Conservation (phyloP, 495 filamentous ascomycete genomes). For the Cryomyces minteri region DNA sequence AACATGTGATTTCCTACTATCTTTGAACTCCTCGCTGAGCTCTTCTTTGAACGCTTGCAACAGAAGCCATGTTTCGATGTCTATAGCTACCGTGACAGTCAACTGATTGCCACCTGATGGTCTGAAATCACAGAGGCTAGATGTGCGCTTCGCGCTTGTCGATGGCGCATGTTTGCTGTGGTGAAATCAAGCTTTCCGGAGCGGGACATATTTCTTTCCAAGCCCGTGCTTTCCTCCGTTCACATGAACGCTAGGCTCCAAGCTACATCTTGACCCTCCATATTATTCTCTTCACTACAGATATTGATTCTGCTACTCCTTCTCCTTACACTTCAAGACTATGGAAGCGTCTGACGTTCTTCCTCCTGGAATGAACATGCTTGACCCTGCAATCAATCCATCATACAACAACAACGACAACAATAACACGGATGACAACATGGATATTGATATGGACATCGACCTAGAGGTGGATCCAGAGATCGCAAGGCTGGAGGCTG, state of each 20-base stretch:
- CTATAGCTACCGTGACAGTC: no score
- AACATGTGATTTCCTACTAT: background rate
- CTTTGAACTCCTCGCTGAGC: background rate
- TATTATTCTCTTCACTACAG: background rate
- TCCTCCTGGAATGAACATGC: background rate
- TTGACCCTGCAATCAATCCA: background rate
- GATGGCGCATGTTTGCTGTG: background rate
- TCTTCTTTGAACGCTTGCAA: background rate
- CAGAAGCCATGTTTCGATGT: no score
- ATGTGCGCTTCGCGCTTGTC: background rate
- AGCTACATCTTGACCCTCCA: no score
- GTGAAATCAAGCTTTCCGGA: background rate
- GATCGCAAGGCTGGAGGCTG: constrained; percentile 14
- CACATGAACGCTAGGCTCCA: background rate
- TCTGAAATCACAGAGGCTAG: no score
- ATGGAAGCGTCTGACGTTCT: background rate
- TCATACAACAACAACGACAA: background rate
- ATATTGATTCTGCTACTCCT: background rate
- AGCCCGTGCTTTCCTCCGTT: background rate
- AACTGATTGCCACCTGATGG: no score
- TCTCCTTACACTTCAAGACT: background rate
- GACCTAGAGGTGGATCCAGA: constrained; percentile 29
- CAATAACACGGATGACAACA: constrained; percentile 18
- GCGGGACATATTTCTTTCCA: background rate
- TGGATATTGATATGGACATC: constrained; percentile 45